phyloP scores from a whole-genome alignment of 179 eudicot genomes.

The Spergularia azorica region DNA sequence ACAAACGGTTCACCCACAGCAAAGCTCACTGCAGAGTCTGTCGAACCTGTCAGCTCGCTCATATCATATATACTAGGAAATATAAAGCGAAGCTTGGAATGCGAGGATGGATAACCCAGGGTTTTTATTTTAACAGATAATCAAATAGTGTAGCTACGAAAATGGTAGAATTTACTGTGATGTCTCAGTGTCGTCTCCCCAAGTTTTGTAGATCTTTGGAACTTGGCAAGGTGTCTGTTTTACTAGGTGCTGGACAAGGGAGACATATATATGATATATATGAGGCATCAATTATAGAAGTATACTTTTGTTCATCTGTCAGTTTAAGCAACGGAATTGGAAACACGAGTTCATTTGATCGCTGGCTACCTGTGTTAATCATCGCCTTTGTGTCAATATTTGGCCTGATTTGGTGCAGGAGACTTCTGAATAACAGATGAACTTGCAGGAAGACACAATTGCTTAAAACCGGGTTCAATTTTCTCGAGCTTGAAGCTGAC shows the following conservation, averaged over 20 bases:
- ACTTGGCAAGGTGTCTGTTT: constrained; percentile 19
- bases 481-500: too few relatives aligned
- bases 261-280: not conserved
- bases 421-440: too few relatives aligned
- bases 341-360: too few relatives aligned
- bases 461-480: too few relatives aligned
- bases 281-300: constrained; percentile 11
- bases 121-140: not conserved
- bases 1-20: constrained; percentile 63
- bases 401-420: too few relatives aligned
- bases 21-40: constrained; percentile 56
- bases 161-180: not conserved
- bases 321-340: too few relatives aligned
- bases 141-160: constrained; percentile 22
- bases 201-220: constrained; percentile 21
- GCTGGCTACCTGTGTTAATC: too few relatives aligned
- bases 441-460: too few relatives aligned
- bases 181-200: constrained; percentile 16
- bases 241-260: constrained; percentile 21
- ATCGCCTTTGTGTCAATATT: too few relatives aligned
- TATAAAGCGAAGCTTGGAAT: constrained; percentile 75
- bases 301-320: too few relatives aligned
- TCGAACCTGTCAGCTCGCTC: constrained; percentile 68
- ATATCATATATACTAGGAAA: constrained; percentile 67
- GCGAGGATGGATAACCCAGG: constrained; percentile 59